These are phyloP conservation scores for Herpetomonas samuelpessoai DNA, from an alignment of 208 protist species.

Conservation along the genomic window DNA sequence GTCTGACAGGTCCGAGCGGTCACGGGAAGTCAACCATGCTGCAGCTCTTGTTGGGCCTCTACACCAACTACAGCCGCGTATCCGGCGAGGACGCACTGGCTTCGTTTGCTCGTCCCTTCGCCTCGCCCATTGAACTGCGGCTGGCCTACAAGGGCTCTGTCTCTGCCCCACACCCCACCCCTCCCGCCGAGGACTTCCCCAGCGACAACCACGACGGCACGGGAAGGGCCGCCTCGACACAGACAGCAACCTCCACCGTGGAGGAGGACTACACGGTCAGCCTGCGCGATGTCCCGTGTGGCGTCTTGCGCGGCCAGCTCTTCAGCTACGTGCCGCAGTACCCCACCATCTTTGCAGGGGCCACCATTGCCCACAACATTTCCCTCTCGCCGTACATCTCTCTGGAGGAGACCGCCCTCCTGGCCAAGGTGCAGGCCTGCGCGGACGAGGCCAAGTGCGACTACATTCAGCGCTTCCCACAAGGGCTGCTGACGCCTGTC, in stretches of 20 bases:
- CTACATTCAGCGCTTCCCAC: conserved; percentile 57
- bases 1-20: conserved; percentile 54
- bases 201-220: no score
- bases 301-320: conserved; percentile 38
- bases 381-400: conserved; percentile 57
- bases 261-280: conserved; percentile 18
- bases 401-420: conserved; percentile 30
- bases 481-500: conserved; percentile 60
- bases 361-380: conserved; percentile 82
- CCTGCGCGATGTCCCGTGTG: conserved; percentile 28
- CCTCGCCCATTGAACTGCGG: no score
- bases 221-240: not conserved
- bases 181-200: no score
- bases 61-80: conserved; percentile 29
- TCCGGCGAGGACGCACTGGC: not conserved
- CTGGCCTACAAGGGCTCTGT: no score
- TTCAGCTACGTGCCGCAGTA: conserved; percentile 78
- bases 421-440: conserved; percentile 34
- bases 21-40: conserved; percentile 79
- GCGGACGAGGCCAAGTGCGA: conserved; percentile 49
- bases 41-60: conserved; percentile 63
- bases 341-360: conserved; percentile 55
- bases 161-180: no score
- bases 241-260: not conserved
- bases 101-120: no score